phyloP scores from a whole-genome alignment of 2,329 filamentous ascomycete genomes.

The Aspergillus pseudotamarii region DNA sequence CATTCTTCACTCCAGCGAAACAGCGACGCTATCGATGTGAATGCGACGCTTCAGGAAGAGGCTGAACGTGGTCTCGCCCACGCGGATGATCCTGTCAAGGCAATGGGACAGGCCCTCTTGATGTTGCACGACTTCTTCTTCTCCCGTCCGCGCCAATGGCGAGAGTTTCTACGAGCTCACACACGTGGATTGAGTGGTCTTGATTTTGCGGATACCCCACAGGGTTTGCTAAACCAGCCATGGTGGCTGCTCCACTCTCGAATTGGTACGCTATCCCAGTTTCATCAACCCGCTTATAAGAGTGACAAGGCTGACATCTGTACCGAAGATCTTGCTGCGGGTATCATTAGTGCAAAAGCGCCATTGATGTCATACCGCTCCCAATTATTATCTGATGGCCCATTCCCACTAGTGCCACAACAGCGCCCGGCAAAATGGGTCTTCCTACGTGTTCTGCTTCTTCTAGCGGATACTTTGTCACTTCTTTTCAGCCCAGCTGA shows the following conservation, averaged over 20 bases:
- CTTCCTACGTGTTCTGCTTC: constrained; percentile 22
- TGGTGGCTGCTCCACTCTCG: constrained; percentile 25
- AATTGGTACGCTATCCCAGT: constrained; percentile 18
- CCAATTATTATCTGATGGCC: constrained; percentile 2
- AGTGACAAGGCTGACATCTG: background rate
- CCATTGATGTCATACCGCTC: constrained; percentile 18
- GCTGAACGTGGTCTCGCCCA: constrained; percentile 18
- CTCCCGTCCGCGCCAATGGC: constrained; percentile 21
- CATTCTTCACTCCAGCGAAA: constrained; percentile 16
- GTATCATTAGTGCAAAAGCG: constrained; percentile 18
- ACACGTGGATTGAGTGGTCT: constrained; percentile 11
- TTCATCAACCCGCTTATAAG: background rate
- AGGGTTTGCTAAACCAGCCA: constrained; percentile 21
- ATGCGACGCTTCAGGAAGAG: constrained; percentile 20
- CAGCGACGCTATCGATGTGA: constrained; percentile 10
- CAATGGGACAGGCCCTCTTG: constrained; percentile 16
- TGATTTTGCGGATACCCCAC: constrained; percentile 5
- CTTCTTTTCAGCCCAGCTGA: constrained; percentile 17
- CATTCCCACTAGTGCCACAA: constrained; percentile 9
- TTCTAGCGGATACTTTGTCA: constrained; percentile 23
- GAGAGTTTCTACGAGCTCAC: constrained; percentile 9
- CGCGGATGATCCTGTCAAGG: constrained; percentile 14
- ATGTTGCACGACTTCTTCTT: constrained; percentile 23
- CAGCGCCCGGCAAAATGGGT: constrained; percentile 15
- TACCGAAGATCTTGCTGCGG: constrained; percentile 25